phyloP scores from a whole-genome alignment of 345 rosid species.

The Turritis glabra region DNA sequence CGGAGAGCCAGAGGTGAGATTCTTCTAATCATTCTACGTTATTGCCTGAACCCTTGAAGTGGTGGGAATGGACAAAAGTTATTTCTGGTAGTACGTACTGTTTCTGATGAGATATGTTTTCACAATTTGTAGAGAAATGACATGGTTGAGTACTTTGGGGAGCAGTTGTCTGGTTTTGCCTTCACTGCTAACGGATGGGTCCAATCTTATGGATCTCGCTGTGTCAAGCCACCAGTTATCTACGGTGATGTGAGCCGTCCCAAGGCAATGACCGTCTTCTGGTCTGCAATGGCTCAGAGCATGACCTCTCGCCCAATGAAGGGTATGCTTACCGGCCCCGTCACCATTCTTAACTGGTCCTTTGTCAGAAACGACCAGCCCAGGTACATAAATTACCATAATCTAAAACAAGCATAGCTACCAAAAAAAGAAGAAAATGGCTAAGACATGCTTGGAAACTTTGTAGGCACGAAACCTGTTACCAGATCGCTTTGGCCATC shows the following conservation, averaged over 20 bases:
- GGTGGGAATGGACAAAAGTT: not conserved
- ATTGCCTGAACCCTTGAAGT: not conserved
- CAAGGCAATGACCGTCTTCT: constrained; percentile 95
- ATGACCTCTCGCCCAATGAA: constrained; percentile 98
- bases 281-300: constrained; percentile 94
- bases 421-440: not conserved
- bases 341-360: constrained; percentile 99
- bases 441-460: not conserved
- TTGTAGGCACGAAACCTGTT: constrained; percentile 87
- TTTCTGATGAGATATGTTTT: constrained; percentile 12
- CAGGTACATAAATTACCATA: constrained; percentile 49
- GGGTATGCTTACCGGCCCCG: constrained; percentile 99
- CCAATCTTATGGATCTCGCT: constrained; percentile 96
- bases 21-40: not conserved
- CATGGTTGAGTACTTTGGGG: constrained; percentile 99
- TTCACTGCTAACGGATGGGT: constrained; percentile 98
- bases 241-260: constrained; percentile 99
- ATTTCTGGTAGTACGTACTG: not conserved
- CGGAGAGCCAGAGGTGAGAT: constrained; percentile 95
- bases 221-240: constrained; percentile 97
- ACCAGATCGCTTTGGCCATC: constrained; percentile 98
- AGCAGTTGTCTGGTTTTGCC: constrained; percentile 95
- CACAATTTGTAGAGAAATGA: constrained; percentile 74
- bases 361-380: constrained; percentile 98
- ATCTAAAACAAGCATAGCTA: not conserved